These are phyloP conservation scores for Boechera stricta DNA, from an alignment of 345 rosid genomes.

Conservation along the genomic window DNA sequence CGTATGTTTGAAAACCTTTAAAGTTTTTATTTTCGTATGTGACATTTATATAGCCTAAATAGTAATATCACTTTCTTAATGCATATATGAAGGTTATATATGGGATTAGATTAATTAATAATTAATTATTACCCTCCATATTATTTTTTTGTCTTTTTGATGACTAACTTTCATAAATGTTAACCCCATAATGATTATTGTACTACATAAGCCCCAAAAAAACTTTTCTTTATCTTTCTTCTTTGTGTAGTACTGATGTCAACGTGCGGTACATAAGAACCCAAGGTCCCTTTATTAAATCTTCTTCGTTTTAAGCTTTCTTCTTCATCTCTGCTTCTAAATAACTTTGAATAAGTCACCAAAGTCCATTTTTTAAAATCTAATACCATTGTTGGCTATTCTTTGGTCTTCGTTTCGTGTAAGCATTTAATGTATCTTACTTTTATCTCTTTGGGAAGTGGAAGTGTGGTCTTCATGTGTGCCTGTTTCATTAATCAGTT, in stretches of 20 bases:
- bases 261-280: constrained; percentile 45
- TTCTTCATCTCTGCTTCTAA: constrained; percentile 31
- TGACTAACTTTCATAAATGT: constrained; percentile 17
- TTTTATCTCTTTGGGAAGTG: constrained; percentile 30
- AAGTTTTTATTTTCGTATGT: constrained; percentile 14
- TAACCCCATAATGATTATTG: constrained; percentile 33
- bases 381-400: not conserved
- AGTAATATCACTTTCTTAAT: not conserved
- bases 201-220: constrained; percentile 33
- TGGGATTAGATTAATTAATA: not conserved
- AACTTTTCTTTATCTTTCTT: not conserved
- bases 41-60: not conserved
- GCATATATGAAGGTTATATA: constrained; percentile 18
- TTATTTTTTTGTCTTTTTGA: not conserved
- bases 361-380: not conserved
- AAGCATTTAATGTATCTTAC: constrained; percentile 35
- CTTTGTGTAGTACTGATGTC: constrained; percentile 40
- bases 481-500: constrained; percentile 3
- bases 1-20: not conserved
- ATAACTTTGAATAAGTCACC: constrained; percentile 7
- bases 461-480: constrained; percentile 33
- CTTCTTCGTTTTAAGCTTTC: constrained; percentile 18
- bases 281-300: not conserved
- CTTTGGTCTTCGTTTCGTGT: constrained; percentile 38
- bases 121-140: not conserved